Percentiles rank a stretch among this genome's conserved stretches.
Conservation (phyloP, 2,329 filamentous ascomycete genomes). For the Penicillium sp. region DNA sequence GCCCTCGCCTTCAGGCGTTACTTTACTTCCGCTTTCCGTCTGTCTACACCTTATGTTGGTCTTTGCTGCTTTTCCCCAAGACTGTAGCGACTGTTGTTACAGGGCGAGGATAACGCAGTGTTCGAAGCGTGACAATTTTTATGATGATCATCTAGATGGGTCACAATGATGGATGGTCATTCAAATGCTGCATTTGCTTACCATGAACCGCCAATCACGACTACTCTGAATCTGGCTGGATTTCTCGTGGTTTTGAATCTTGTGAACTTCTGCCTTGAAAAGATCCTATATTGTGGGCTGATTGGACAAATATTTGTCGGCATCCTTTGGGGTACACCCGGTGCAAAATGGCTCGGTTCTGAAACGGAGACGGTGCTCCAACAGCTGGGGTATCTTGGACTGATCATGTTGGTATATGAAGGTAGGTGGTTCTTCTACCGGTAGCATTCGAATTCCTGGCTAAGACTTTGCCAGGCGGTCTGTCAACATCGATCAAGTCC, state of each 20-base stretch:
- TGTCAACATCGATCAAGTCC: slow-evolving; percentile 37
- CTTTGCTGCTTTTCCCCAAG: too few species aligned
- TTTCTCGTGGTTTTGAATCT: slow-evolving; percentile 60
- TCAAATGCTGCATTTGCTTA: slow-evolving; percentile 39
- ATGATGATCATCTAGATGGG: too few species aligned
- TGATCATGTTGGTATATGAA: slow-evolving; percentile 68
- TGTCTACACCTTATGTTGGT: too few species aligned
- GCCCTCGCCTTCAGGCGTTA: too few species aligned
- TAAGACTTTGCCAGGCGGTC: slow-evolving; percentile 16
- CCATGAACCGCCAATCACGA: slow-evolving; percentile 56
- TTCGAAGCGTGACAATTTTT: too few species aligned
- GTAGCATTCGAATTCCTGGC: not conserved
- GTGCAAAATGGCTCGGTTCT: slow-evolving; percentile 52
- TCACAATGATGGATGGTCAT: too few species aligned
- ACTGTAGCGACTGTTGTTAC: too few species aligned
- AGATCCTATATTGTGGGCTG: slow-evolving; percentile 61
- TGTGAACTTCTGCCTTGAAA: slow-evolving; percentile 53
- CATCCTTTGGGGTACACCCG: slow-evolving; percentile 63
- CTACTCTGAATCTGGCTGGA: slow-evolving; percentile 55
- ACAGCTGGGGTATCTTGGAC: slow-evolving; percentile 64
- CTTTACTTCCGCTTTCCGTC: too few species aligned
- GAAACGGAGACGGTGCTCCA: slow-evolving; percentile 52
- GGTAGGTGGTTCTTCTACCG: slow-evolving; percentile 34
- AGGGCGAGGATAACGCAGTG: too few species aligned
- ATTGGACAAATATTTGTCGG: slow-evolving; percentile 67